Percentiles rank a stretch among this genome's conserved stretches.
Conservation (phyloP, 1,139 yeast genomes). For the Scheffersomyces titani region DNA sequence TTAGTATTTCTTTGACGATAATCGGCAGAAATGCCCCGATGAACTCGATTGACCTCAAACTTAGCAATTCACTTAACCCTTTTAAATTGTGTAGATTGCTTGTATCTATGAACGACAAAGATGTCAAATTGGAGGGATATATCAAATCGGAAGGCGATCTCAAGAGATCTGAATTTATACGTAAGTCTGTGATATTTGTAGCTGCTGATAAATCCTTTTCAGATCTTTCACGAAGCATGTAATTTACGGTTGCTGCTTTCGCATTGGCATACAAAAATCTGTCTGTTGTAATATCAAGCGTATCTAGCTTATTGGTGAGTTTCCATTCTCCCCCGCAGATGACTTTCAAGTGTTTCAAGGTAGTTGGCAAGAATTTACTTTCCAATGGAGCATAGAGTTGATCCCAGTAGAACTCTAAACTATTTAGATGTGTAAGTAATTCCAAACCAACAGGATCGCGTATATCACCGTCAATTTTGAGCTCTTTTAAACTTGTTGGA, state of each 20-base stretch:
- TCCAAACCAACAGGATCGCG: neutral
- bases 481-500: neutral
- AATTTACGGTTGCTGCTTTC: neutral
- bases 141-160: neutral
- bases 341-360: neutral
- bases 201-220: neutral
- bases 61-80: neutral
- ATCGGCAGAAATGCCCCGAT: neutral
- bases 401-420: neutral
- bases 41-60: neutral
- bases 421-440: neutral
- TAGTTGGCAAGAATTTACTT: neutral
- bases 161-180: neutral
- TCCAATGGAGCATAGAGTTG: neutral
- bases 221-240: neutral
- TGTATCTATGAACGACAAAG: neutral
- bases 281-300: neutral
- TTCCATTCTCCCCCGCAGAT: neutral
- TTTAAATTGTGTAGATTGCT: neutral
- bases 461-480: neutral
- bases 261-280: neutral
- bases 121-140: neutral
- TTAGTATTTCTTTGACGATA: neutral
- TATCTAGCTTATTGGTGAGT: neutral
- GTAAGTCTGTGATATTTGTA: neutral